Conservation (phyloP, 139 green algal genomes). For the Tetraselmis chui region DNA sequence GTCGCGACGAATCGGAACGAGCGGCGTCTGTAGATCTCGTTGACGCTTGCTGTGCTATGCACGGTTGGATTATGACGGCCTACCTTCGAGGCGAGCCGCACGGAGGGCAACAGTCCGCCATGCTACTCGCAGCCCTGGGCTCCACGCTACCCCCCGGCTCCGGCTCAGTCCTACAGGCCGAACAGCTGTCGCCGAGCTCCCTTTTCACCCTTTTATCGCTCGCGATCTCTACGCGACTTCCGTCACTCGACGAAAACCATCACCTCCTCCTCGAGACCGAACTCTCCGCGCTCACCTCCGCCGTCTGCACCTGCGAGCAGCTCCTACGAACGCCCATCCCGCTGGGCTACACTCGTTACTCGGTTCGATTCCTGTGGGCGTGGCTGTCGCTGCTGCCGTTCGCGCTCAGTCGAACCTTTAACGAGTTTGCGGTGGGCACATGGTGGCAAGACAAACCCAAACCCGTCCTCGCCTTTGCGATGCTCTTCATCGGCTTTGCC, state of each 20-base stretch:
- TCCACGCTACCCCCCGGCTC: too few species aligned
- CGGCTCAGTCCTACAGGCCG: too few species aligned
- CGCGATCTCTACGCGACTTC: not conserved
- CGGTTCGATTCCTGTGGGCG: constrained; percentile 17
- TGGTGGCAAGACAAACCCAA: not conserved
- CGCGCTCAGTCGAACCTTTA: constrained; percentile 2
- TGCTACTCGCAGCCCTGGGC: not conserved
- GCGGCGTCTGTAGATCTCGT: not conserved
- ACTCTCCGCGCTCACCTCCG: not conserved
- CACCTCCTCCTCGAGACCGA: not conserved
- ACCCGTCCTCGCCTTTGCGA: not conserved
- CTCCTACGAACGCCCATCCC: constrained; percentile 29
- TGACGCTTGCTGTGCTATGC: not conserved
- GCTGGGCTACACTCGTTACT: constrained; percentile 27
- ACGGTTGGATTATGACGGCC: not conserved
- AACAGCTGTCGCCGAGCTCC: not conserved
- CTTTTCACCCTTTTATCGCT: not conserved
- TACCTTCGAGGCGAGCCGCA: not conserved
- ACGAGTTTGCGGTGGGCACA: not conserved
- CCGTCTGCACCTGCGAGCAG: not conserved
- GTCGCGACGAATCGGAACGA: too few species aligned
- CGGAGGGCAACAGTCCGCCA: not conserved
- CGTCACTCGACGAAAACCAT: not conserved
- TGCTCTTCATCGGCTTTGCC: not conserved
- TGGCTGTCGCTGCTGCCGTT: constrained; percentile 28